Percentiles rank a stretch among this genome's conserved stretches.
Evolutionary conservation across 2,329 filamentous ascomycete species (phyloP).

Genomic region (Pleomassaria siparia): DNA sequence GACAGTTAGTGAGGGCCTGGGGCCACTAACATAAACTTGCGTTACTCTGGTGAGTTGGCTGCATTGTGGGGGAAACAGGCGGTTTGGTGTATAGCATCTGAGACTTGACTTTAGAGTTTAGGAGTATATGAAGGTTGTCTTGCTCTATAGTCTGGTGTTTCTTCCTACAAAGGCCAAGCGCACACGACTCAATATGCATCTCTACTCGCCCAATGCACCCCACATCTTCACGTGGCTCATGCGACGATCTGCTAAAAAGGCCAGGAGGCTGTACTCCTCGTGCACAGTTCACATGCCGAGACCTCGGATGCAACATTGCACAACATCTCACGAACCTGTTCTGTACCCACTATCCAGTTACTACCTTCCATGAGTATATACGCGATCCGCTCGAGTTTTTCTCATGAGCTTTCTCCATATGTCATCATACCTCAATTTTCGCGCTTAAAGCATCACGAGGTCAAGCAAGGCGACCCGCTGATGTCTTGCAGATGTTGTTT

Average conservation of each 20-base stretch:
- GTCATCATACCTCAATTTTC: neutral
- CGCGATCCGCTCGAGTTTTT: neutral
- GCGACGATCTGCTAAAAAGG: neutral
- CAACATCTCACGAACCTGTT: neutral
- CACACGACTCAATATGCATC: neutral
- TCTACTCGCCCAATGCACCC: conserved; percentile 9
- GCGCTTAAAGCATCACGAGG: neutral
- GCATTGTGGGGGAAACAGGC: neutral
- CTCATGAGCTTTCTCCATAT: neutral
- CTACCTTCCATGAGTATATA: too few species aligned
- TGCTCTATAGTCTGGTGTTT: too few species aligned
- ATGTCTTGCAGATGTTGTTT: neutral
- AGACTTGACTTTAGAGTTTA: neutral
- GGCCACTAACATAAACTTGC: too few species aligned
- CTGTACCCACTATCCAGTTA: too few species aligned
- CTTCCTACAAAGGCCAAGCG: neutral
- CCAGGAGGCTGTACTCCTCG: neutral
- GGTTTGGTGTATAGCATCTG: conserved; percentile 1
- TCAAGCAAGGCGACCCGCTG: neutral
- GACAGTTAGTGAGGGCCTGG: neutral
- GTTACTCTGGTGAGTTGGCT: neutral
- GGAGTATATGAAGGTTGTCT: neutral
- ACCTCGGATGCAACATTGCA: neutral
- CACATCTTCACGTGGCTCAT: conserved; percentile 3
- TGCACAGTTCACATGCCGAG: neutral